phyloP scores from a whole-genome alignment of 2,329 filamentous ascomycete genomes.

The Scleromitrula shiraiana region DNA sequence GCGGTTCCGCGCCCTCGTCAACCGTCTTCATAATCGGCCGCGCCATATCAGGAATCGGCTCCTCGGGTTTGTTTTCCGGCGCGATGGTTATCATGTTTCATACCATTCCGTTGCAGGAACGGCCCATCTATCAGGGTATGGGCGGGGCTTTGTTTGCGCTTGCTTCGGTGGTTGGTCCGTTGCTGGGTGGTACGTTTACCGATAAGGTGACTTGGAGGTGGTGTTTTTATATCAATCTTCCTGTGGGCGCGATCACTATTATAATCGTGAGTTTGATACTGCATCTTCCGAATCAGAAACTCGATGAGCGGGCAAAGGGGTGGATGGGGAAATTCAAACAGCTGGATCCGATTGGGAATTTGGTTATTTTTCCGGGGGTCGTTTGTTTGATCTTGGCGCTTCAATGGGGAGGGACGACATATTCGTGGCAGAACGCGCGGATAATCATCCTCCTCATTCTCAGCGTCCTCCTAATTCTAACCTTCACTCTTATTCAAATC shows the following conservation, averaged over 20 bases:
- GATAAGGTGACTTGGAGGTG: constrained; percentile 31
- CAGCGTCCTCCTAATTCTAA: constrained; percentile 16
- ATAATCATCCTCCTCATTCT: constrained; percentile 36
- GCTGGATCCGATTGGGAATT: constrained; percentile 35
- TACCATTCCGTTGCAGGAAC: not conserved
- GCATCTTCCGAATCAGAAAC: not conserved
- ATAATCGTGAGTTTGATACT: not conserved
- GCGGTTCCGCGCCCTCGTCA: constrained; percentile 21
- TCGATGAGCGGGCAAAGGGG: not conserved
- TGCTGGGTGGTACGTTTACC: constrained; percentile 28
- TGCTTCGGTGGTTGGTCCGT: constrained; percentile 21
- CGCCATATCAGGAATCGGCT: constrained; percentile 35
- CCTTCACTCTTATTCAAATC: constrained; percentile 31
- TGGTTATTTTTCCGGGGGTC: constrained; percentile 35
- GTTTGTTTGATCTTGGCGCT: constrained; percentile 35
- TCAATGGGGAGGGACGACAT: constrained; percentile 36
- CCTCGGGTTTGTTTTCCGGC: constrained; percentile 35
- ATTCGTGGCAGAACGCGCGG: constrained; percentile 33
- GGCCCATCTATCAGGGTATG: constrained; percentile 5
- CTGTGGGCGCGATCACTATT: constrained; percentile 31
- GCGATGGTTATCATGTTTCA: constrained; percentile 11
- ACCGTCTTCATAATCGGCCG: constrained; percentile 39
- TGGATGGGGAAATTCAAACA: not conserved
- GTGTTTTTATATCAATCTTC: constrained; percentile 29
- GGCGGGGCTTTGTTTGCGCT: constrained; percentile 19